Evolutionary conservation across 23 red algal genomes (phyloP).

Genomic region (Chondrus crispus): DNA sequence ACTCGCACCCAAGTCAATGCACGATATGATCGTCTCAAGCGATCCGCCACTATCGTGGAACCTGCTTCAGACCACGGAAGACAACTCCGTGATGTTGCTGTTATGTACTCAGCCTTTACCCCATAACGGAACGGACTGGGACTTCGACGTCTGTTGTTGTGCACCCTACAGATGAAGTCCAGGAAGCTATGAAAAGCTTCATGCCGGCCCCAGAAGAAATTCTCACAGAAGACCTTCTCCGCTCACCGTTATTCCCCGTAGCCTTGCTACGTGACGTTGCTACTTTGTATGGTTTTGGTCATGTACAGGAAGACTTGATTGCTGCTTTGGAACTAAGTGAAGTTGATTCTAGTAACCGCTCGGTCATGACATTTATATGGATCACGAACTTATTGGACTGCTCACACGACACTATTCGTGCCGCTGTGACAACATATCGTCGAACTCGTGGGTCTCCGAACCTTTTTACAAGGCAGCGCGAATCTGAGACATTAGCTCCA

Average conservation of each 20-base stretch:
- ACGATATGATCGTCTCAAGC: too few species aligned
- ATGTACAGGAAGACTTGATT: neutral
- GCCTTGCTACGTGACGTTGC: conserved; percentile 9
- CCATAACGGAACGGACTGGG: too few species aligned
- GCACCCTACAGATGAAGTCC: neutral
- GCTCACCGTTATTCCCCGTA: conserved; percentile 3
- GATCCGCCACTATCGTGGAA: too few species aligned
- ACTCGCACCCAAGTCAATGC: too few species aligned
- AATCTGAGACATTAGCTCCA: too few species aligned
- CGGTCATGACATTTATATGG: neutral
- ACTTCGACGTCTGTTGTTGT: too few species aligned
- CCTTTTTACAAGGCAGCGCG: too few species aligned
- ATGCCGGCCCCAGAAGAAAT: neutral
- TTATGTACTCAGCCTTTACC: too few species aligned
- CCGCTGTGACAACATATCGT: neutral
- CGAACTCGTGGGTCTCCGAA: neutral
- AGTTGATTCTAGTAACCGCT: neutral
- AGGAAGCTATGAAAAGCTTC: neutral
- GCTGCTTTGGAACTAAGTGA: neutral
- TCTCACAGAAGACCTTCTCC: neutral
- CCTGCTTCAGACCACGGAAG: too few species aligned
- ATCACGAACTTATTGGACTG: neutral
- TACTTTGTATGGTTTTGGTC: neutral
- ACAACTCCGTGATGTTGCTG: too few species aligned
- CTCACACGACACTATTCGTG: neutral